A percentile compares a stretch with the other conserved stretches of the same genome.
These are phyloP conservation scores for Eruca vesicaria DNA, from an alignment of 441 rosid species.

Conservation along the genomic window DNA sequence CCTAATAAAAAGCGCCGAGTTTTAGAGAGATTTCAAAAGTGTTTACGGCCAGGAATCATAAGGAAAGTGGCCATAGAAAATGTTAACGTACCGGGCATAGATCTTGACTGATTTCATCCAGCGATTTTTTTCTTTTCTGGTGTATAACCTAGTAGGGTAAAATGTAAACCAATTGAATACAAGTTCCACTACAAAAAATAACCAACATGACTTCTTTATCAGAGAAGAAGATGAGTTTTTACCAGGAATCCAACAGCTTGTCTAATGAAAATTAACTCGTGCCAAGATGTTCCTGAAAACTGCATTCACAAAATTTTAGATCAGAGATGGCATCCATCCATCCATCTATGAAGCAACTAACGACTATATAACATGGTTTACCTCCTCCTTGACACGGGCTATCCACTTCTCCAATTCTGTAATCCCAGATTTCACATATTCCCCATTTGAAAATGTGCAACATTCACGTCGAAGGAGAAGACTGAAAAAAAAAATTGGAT, in stretches of 20 bases:
- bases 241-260: constrained; percentile 99
- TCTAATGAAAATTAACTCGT: constrained; percentile 89
- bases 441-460: constrained; percentile 98
- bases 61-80: constrained; percentile 7
- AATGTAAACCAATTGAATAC: constrained; percentile 5
- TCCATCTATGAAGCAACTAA: constrained; percentile 15
- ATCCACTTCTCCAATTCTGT: constrained; percentile 99
- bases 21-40: neutral
- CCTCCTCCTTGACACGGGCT: constrained; percentile 77
- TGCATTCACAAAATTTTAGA: constrained; percentile 41
- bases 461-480: constrained; percentile 97
- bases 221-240: constrained; percentile 26
- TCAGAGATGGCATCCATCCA: constrained; percentile 19
- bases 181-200: neutral
- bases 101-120: constrained; percentile 90
- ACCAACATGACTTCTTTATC: neutral
- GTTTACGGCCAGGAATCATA: constrained; percentile 9
- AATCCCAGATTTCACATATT: constrained; percentile 95
- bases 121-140: constrained; percentile 91
- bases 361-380: constrained; percentile 29
- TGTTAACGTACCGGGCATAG: constrained; percentile 73
- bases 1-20: constrained; percentile 40
- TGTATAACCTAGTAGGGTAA: constrained; percentile 79
- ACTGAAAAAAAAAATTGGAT: constrained; percentile 41
- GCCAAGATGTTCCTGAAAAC: constrained; percentile 99